A percentile compares a stretch with the other conserved stretches of the same genome.
These are phyloP conservation scores for Amyloporia xantha DNA, from an alignment of 768 basidiomycete genomes.

Conservation along the genomic window DNA sequence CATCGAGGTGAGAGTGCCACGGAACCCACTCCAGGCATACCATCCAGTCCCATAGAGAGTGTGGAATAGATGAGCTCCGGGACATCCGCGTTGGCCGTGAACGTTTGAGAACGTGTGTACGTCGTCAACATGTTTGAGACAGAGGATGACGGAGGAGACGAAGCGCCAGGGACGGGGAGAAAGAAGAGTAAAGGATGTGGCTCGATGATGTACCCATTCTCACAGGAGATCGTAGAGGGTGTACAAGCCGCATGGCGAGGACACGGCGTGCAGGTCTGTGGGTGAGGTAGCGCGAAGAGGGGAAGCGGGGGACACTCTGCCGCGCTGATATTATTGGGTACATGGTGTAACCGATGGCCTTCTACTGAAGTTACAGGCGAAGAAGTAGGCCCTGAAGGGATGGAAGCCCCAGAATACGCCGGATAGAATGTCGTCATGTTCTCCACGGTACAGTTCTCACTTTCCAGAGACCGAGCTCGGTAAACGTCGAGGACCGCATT, in stretches of 20 bases:
- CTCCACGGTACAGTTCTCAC: constrained; percentile 49
- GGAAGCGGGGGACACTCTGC: constrained; percentile 47
- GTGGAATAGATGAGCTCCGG: constrained; percentile 14
- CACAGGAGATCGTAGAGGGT: constrained; percentile 53
- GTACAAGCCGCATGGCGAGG: constrained; percentile 58
- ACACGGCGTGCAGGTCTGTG: constrained; percentile 62
- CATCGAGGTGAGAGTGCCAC: constrained; percentile 73
- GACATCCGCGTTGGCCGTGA: constrained; percentile 21
- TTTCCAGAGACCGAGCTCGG: constrained; percentile 38
- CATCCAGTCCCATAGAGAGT: constrained; percentile 39
- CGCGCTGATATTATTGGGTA: constrained; percentile 21
- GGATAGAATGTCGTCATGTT: constrained; percentile 43
- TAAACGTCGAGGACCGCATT: constrained; percentile 49
- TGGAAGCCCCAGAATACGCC: constrained; percentile 6
- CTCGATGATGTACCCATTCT: constrained; percentile 57
- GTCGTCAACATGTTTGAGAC: constrained; percentile 33
- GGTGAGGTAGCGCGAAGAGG: constrained; percentile 47
- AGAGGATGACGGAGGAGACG: constrained; percentile 17
- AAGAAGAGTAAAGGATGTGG: constrained; percentile 37
- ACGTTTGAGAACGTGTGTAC: constrained; percentile 21
- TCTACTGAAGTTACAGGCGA: not conserved
- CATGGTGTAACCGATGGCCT: not conserved
- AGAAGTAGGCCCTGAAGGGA: constrained; percentile 10
- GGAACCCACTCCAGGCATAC: constrained; percentile 70
- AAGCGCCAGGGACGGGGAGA: constrained; percentile 42